These are phyloP conservation scores for Lanmaoa pseudosensibilis DNA, from an alignment of 768 basidiomycete genomes.

Conservation along the genomic window DNA sequence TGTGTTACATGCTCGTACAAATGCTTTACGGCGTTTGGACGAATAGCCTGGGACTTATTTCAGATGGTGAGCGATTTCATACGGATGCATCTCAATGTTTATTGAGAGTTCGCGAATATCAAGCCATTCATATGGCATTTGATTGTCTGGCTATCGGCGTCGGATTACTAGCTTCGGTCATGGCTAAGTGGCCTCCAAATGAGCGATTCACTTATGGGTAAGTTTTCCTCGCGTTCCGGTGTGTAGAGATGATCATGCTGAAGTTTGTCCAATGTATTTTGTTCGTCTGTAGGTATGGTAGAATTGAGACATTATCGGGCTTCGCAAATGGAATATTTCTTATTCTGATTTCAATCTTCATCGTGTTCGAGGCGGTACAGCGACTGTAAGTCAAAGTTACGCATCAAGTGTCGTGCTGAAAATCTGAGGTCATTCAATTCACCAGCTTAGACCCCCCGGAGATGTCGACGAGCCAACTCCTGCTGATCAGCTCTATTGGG, in stretches of 20 bases:
- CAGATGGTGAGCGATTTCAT: constrained; percentile 70
- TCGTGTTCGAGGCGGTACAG: constrained; percentile 97
- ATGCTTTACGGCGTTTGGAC: constrained; percentile 98
- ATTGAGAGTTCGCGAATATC: constrained; percentile 1
- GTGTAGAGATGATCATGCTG: neutral
- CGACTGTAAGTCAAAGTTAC: constrained; percentile 60
- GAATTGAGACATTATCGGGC: constrained; percentile 96
- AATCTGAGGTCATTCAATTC: neutral
- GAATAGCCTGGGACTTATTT: constrained; percentile 93
- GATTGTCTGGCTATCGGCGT: constrained; percentile 98
- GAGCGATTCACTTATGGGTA: constrained; percentile 94
- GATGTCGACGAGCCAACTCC: constrained; percentile 93
- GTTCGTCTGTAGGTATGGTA: constrained; percentile 66
- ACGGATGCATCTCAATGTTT: neutral
- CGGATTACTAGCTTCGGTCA: constrained; percentile 92
- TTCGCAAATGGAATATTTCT: constrained; percentile 97
- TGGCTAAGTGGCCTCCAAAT: constrained; percentile 97
- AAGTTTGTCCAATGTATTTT: neutral
- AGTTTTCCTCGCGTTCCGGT: constrained; percentile 21
- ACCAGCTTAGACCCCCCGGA: constrained; percentile 88
- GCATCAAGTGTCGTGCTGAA: constrained; percentile 17
- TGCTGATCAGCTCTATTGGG: constrained; percentile 87
- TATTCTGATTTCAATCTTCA: constrained; percentile 93
- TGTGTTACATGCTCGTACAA: constrained; percentile 96
- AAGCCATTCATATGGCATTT: constrained; percentile 99